Percentiles rank a stretch among this genome's conserved stretches.
Evolutionary conservation across 345 rosid species (phyloP).

Genomic region (Eucalyptus cloeziana): DNA sequence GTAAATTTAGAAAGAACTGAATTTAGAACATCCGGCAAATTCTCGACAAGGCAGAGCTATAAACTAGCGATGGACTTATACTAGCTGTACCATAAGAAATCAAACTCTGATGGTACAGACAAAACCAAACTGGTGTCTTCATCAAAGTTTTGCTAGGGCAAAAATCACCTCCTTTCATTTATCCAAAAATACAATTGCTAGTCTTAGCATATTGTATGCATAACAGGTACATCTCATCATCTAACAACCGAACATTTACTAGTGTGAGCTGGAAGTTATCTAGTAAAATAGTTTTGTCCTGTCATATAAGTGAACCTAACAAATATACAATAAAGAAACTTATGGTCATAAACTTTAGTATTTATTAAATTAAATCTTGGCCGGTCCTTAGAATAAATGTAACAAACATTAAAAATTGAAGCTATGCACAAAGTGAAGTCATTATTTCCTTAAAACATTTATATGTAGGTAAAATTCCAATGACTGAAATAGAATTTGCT

Average conservation of each 20-base stretch:
- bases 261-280: neutral
- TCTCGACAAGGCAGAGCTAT: neutral
- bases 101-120: neutral
- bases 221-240: neutral
- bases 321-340: neutral
- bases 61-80: neutral
- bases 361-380: neutral
- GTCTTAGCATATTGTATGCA: neutral
- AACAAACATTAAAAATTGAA: neutral
- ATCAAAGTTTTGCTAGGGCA: neutral
- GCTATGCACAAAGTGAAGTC: neutral
- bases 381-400: neutral
- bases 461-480: neutral
- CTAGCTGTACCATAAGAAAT: neutral
- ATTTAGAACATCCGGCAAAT: neutral
- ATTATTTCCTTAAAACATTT: neutral
- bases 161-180: neutral
- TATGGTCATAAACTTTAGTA: neutral
- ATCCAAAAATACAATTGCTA: neutral
- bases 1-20: neutral
- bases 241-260: neutral
- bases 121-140: neutral
- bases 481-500: neutral
- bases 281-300: neutral
- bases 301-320: neutral